These are phyloP conservation scores for Tagetes erecta DNA, from an alignment of 129 eudicot genomes.

Conservation along the genomic window DNA sequence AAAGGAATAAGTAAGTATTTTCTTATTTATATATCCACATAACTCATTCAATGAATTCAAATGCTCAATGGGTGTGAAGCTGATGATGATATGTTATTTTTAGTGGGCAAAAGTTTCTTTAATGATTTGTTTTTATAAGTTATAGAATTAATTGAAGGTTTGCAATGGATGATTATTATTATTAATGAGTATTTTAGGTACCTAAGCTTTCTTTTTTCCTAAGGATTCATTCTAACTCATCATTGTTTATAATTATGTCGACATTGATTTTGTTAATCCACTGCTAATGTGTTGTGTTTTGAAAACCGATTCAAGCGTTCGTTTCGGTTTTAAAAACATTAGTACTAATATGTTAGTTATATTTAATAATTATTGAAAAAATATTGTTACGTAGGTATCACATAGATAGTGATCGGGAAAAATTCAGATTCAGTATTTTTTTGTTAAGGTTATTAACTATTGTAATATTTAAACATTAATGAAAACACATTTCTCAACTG, in stretches of 20 bases:
- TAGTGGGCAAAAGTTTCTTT: neutral
- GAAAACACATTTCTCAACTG: too few species aligned
- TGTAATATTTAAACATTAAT: too few species aligned
- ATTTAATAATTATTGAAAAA: too few species aligned
- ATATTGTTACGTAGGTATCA: too few species aligned
- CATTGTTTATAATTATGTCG: neutral
- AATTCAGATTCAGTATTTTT: too few species aligned
- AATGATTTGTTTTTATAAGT: neutral
- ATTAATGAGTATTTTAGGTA: neutral
- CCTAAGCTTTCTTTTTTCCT: neutral
- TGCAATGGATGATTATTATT: neutral
- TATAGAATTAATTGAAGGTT: neutral
- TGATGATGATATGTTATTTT: neutral
- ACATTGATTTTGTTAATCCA: neutral
- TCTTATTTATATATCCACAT: conserved; percentile 4
- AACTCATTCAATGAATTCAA: conserved; percentile 15
- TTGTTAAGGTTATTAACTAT: too few species aligned
- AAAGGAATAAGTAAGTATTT: neutral
- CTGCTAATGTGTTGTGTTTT: too few species aligned
- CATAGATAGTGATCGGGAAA: too few species aligned
- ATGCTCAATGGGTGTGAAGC: neutral
- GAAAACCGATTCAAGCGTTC: too few species aligned
- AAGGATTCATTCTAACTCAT: neutral
- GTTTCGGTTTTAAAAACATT: too few species aligned
- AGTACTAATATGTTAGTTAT: too few species aligned